Evolutionary conservation across 2,329 filamentous ascomycete genomes (phyloP), one percentile per base, ranked within the genome.

Genomic region (Sordariomycetes sp.): DNA sequence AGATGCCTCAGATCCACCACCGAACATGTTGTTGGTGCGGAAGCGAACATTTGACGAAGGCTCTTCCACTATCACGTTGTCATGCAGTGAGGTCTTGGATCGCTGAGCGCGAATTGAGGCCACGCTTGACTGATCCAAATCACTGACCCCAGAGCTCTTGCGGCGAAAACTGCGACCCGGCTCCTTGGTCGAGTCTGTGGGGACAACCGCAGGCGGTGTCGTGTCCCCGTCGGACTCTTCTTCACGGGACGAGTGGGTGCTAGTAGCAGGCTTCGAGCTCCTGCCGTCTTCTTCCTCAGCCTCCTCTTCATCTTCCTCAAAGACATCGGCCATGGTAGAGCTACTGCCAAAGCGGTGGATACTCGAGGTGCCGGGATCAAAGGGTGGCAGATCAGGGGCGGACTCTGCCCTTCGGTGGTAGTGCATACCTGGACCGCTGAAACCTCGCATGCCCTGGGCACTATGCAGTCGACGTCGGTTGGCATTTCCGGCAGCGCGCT

Each of bases 261-360:
- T 11, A 18, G 14, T 25, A 12, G 6, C 10, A 21, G 24, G 33
- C 8, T 48, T 49, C 18, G 51, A 51, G 34, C 53, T 48, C 35
- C 59, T 37, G 45, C 59, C 43, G 60, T 59, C 61, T 23, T 64
- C 64, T 14, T 74, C 69, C 3, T 65, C 63, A 2, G 68, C 62
- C 4, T 74, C 70, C 46, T 85, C 80, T 42, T 87, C 84, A 19
- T 88, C 84, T 46, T 90, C 85, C 50, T 92, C 85, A 42, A 90
- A 92, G 1, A 92, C 85, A 50, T 90, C 85, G 0, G 80, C 83
- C 83, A 92, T 88, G 1, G 80, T 80, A 0, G 80, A 78, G 43
- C 73, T 75, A 52, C 77, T 82, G 25, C 70, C 72, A 33, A 79
- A 78, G 12, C 75, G 68, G 38, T 73, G 70, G 34, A 80, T 72